Base-by-base conservation (phyloP, 192 early-diverging fungal genomes). In the Linnemannia elongata region DNA sequence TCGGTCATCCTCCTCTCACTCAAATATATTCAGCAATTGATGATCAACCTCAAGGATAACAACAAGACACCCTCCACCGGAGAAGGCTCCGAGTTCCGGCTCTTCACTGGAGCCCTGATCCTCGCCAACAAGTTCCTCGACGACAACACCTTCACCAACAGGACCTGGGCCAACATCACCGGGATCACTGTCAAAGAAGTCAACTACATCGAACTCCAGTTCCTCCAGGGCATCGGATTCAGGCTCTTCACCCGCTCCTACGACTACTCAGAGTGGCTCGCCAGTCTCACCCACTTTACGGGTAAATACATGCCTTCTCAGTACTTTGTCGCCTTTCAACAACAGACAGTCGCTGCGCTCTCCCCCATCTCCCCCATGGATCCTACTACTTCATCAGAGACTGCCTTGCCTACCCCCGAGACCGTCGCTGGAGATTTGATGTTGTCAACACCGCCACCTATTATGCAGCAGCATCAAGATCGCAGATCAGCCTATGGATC, bases 101-200 rank as follows among this genome's bases (percentile, higher is more conserved):
- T 91, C 47, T 93, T 93, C 55, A 91, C 90, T 4, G 91, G 91
- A 13, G 90, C 92, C 13, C 42, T 93, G 54, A 91, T 93, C 81
- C 78, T 93, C 17, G 94, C 95, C 55, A 96, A 95, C 92, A 97
- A 97, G 76, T 93, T 93, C 57, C 90, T 95, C 22, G 93, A 96
- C 69, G 97, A 98, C 89, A 96, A 97, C 89, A 97, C 96, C 27
- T 98, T 95, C 79, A 95, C 96, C n/a, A 97, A 96, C 87, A 92
- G 93, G 88, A 97, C 97, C 0, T 98, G 97, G 97, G 92, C 95
- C 22, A 94, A 96, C 81, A 94, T 98, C 20, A 95, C 94, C 30
- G 91, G 93, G 41, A 95, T 98, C 84, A 95, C 94, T 18, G 91
- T 96, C 55, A 85, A 91, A 69, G 96, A 98, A 79, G 88, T 98